A percentile compares a stretch with the other conserved stretches of the same genome.
Evolutionary conservation across 2,329 filamentous ascomycete genomes (phyloP).

Genomic region (Lasiodiplodia theobromae): DNA sequence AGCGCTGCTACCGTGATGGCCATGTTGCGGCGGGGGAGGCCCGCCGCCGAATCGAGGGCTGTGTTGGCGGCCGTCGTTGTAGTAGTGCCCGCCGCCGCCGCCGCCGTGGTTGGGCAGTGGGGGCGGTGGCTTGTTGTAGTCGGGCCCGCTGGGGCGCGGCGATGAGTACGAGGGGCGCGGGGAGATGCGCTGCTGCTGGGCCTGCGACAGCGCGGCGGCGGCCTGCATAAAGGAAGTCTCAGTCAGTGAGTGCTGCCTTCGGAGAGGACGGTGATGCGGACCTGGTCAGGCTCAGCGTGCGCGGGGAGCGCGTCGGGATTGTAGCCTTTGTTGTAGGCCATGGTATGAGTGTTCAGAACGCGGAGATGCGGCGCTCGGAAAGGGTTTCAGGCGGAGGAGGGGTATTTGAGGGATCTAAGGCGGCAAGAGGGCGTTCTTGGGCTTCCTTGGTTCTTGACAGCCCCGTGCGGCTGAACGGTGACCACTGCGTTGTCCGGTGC

Average conservation of each 20-base stretch:
- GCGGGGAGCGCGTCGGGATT: slow-evolving; percentile 95
- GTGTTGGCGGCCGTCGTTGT: slow-evolving; percentile 39
- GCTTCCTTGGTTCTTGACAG: slow-evolving; percentile 19
- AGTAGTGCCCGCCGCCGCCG: slow-evolving; percentile 43
- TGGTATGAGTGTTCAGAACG: slow-evolving; percentile 47
- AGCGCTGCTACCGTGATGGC: background rate
- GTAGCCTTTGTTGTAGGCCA: slow-evolving; percentile 94
- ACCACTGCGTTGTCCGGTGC: slow-evolving; percentile 22
- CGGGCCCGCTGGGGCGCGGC: slow-evolving; percentile 42
- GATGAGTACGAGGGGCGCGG: slow-evolving; percentile 45
- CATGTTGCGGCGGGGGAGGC: slow-evolving; percentile 38
- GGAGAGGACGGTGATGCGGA: slow-evolving; percentile 45
- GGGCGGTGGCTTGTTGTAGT: slow-evolving; percentile 55
- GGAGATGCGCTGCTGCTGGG: slow-evolving; percentile 33
- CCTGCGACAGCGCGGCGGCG: slow-evolving; percentile 45
- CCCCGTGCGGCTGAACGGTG: slow-evolving; percentile 29
- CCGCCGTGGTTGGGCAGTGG: slow-evolving; percentile 44
- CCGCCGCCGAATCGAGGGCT: slow-evolving; percentile 41
- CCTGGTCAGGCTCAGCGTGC: slow-evolving; percentile 80
- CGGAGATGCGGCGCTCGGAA: background rate
- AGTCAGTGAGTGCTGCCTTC: slow-evolving; percentile 31
- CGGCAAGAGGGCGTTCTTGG: slow-evolving; percentile 14
- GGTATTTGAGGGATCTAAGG: slow-evolving; percentile 11
- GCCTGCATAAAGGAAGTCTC: slow-evolving; percentile 43
- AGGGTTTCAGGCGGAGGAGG: background rate